Conservation (phyloP, 2,329 filamentous ascomycete genomes). For the Penicillium thymicola region DNA sequence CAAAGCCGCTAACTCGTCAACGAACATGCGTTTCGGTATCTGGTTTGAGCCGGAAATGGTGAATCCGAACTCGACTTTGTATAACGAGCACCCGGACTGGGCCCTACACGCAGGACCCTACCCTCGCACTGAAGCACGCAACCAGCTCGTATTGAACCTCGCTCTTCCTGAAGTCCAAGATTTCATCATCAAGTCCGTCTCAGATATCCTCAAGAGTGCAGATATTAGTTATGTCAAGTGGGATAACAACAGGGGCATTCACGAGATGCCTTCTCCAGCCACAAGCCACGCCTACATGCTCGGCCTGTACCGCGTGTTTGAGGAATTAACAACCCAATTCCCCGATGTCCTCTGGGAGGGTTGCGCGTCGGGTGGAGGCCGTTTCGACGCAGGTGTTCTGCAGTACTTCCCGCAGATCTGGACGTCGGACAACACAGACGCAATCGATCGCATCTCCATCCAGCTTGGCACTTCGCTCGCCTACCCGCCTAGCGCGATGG, state of each 20-base stretch:
- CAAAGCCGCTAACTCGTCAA: slow-evolving; percentile 46
- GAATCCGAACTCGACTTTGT: slow-evolving; percentile 60
- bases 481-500: slow-evolving; percentile 63
- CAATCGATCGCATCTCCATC: slow-evolving; percentile 58
- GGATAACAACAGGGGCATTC: slow-evolving; percentile 65
- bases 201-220: slow-evolving; percentile 52
- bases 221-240: slow-evolving; percentile 63
- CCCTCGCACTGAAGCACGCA: slow-evolving; percentile 54
- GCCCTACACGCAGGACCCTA: slow-evolving; percentile 57
- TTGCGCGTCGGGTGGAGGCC: slow-evolving; percentile 62
- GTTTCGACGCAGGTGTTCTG: slow-evolving; percentile 62
- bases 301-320: slow-evolving; percentile 61
- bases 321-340: slow-evolving; percentile 57
- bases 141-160: slow-evolving; percentile 61
- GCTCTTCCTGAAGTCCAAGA: slow-evolving; percentile 61
- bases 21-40: slow-evolving; percentile 58
- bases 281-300: slow-evolving; percentile 60
- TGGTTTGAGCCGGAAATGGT: slow-evolving; percentile 70
- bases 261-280: slow-evolving; percentile 55
- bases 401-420: slow-evolving; percentile 65
- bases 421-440: slow-evolving; percentile 65
- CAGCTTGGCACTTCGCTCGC: slow-evolving; percentile 63
- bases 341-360: slow-evolving; percentile 64
- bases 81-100: slow-evolving; percentile 63
- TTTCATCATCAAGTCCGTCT: slow-evolving; percentile 57